Evolutionary conservation across 345 rosid species (phyloP).

Genomic region (Eucalyptus lansdowneana): DNA sequence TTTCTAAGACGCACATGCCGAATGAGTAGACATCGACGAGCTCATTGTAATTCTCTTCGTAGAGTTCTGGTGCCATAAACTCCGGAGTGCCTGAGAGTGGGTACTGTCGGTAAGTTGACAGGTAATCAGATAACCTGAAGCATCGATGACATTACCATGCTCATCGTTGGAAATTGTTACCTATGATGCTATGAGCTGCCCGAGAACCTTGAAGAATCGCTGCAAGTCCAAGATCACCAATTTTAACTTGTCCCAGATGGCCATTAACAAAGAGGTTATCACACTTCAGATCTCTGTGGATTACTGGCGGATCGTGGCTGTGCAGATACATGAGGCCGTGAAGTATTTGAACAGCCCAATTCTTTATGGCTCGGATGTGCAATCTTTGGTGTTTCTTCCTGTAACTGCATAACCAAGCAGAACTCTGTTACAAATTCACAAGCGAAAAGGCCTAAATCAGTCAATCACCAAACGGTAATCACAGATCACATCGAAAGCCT

Average conservation of each 20-base stretch:
- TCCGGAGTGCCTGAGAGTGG: conserved; percentile 71
- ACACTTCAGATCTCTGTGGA: conserved; percentile 89
- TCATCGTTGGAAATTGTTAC: background rate
- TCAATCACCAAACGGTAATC: background rate
- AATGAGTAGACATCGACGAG: conserved; percentile 88
- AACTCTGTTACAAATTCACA: background rate
- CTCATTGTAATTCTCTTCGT: conserved; percentile 85
- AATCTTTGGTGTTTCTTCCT: conserved; percentile 46
- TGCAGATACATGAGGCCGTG: conserved; percentile 61
- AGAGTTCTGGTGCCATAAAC: conserved; percentile 96
- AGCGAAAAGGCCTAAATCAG: background rate
- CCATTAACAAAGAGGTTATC: conserved; percentile 92
- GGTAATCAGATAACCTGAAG: background rate
- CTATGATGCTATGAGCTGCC: conserved; percentile 83
- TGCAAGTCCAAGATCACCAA: conserved; percentile 89
- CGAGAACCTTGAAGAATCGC: conserved; percentile 63
- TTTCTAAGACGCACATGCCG: conserved; percentile 91
- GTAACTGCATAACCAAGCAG: conserved; percentile 35
- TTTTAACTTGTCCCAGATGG: conserved; percentile 81
- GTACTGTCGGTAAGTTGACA: background rate
- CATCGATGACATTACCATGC: background rate
- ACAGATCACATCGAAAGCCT: background rate
- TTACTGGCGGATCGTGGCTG: conserved; percentile 77
- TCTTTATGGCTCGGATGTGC: conserved; percentile 66
- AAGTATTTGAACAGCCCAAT: conserved; percentile 82